phyloP scores from a whole-genome alignment of 495 filamentous ascomycete species.

The Aspergillus mulundensis region DNA sequence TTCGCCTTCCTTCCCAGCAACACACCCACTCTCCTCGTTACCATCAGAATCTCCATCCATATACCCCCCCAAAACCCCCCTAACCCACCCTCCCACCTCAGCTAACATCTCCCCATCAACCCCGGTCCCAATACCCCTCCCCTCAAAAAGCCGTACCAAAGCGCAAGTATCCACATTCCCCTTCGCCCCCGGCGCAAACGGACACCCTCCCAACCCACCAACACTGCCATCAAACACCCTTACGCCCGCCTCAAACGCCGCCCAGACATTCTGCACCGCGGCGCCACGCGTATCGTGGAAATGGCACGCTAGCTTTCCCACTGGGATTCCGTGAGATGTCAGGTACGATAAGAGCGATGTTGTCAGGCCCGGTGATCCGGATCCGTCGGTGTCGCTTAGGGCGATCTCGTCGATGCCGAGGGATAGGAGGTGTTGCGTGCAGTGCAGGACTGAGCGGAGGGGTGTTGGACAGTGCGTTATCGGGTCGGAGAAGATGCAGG shows the following conservation, averaged over 20 bases:
- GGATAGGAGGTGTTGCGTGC: slow-evolving; percentile 28
- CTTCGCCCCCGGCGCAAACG: slow-evolving; percentile 44
- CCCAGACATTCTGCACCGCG: slow-evolving; percentile 40
- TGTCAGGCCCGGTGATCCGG: slow-evolving; percentile 32
- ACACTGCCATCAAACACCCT: slow-evolving; percentile 43
- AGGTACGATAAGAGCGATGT: slow-evolving; percentile 28
- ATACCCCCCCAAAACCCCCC: background rate
- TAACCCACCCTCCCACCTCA: slow-evolving; percentile 7
- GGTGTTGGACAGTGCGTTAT: slow-evolving; percentile 32
- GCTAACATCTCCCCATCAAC: slow-evolving; percentile 32
- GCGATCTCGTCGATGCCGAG: slow-evolving; percentile 45
- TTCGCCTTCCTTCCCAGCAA: background rate
- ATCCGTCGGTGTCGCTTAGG: slow-evolving; percentile 42
- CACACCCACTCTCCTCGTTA: background rate
- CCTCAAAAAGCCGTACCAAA: slow-evolving; percentile 39
- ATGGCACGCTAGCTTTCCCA: slow-evolving; percentile 35
- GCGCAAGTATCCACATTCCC: slow-evolving; percentile 45
- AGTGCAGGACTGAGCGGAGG: slow-evolving; percentile 30
- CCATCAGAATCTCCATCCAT: no score
- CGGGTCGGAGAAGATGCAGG: slow-evolving; percentile 42
- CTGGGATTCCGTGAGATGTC: slow-evolving; percentile 25
- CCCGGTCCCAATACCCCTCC: slow-evolving; percentile 35
- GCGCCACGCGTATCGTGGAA: slow-evolving; percentile 48
- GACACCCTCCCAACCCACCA: slow-evolving; percentile 44
- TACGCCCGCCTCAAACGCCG: slow-evolving; percentile 37